These are phyloP conservation scores for Erythrophleum ivorense DNA, from an alignment of 331 rosid species.

Conservation along the genomic window DNA sequence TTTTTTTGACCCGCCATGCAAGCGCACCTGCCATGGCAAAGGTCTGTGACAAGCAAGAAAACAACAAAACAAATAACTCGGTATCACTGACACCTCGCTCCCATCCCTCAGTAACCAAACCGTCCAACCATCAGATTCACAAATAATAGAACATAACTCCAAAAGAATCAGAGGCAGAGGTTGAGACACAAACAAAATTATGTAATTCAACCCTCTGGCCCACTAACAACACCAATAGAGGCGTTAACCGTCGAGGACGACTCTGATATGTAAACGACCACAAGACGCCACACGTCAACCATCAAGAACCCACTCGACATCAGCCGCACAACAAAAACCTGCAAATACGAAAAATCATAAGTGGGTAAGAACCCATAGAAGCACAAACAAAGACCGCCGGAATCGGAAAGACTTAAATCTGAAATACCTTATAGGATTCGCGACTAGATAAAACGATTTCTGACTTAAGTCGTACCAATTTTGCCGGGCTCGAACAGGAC, in stretches of 20 bases:
- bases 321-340: not conserved
- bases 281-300: not conserved
- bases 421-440: not conserved
- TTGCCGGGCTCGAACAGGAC: not conserved
- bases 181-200: not conserved
- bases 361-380: not conserved
- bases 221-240: not conserved
- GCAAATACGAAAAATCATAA: not conserved
- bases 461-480: not conserved
- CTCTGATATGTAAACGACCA: not conserved
- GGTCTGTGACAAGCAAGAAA: constrained; percentile 41
- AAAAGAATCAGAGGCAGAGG: not conserved
- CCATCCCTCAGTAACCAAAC: not conserved
- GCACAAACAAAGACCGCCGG: not conserved
- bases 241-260: not conserved
- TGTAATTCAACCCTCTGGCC: not conserved
- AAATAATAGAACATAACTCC: not conserved
- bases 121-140: not conserved
- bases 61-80: not conserved
- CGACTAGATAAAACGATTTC: not conserved
- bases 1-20: constrained; percentile 69
- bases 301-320: not conserved
- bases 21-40: constrained; percentile 93
- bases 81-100: not conserved
- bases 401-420: not conserved